Evolutionary conservation across 2,329 filamentous ascomycete genomes (phyloP).

Genomic region (Aspergillus cejpii): DNA sequence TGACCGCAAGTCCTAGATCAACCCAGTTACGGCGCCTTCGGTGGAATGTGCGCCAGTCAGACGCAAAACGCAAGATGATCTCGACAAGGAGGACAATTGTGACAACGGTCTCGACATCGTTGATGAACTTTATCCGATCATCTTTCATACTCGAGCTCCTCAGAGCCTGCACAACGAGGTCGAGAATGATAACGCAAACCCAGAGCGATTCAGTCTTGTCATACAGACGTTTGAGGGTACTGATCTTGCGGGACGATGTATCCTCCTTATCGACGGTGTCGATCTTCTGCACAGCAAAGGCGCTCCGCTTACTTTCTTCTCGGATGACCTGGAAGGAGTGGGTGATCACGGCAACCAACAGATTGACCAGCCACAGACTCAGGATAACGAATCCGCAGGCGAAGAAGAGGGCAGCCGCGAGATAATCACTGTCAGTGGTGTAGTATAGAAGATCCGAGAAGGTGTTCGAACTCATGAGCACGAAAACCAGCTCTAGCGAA

Average conservation of each 20-base stretch:
- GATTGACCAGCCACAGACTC: conserved; percentile 92
- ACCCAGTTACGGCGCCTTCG: conserved; percentile 66
- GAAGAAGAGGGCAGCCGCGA: conserved; percentile 73
- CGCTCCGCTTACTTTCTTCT: conserved; percentile 89
- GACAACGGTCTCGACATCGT: conserved; percentile 64
- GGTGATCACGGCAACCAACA: conserved; percentile 92
- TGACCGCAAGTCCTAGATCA: conserved; percentile 70
- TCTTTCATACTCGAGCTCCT: conserved; percentile 70
- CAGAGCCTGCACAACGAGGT: conserved; percentile 69
- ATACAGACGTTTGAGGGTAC: conserved; percentile 62
- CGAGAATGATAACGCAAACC: conserved; percentile 72
- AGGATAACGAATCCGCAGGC: conserved; percentile 73
- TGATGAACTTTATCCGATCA: conserved; percentile 57
- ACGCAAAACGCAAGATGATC: conserved; percentile 68
- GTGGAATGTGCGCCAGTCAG: conserved; percentile 77
- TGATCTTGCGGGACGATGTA: conserved; percentile 26
- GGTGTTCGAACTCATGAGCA: conserved; percentile 97
- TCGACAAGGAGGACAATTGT: conserved; percentile 74
- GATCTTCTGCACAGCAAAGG: conserved; percentile 72
- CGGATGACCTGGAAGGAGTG: conserved; percentile 97
- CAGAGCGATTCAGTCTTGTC: conserved; percentile 69
- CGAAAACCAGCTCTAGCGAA: conserved; percentile 88
- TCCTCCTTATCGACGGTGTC: conserved; percentile 42
- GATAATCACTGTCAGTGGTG: conserved; percentile 84
- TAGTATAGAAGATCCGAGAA: conserved; percentile 94